These are phyloP conservation scores for Yamagishiella unicocca DNA, from an alignment of 139 green algal genomes.

Conservation along the genomic window DNA sequence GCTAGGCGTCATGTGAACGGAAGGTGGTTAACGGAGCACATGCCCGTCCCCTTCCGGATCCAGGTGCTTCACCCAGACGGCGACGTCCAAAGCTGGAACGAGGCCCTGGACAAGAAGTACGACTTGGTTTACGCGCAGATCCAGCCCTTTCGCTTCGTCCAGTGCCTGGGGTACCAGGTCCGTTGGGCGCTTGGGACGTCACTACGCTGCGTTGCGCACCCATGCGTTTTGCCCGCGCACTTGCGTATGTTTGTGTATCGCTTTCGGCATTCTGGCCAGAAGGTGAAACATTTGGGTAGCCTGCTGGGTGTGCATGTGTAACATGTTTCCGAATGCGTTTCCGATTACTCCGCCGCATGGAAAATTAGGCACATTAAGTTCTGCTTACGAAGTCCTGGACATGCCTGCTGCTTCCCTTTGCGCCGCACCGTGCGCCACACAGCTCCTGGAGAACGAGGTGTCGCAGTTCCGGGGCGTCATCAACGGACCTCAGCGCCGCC, in stretches of 20 bases:
- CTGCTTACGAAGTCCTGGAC: background rate
- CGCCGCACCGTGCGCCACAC: background rate
- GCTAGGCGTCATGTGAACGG: background rate
- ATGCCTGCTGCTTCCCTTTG: background rate
- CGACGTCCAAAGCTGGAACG: background rate
- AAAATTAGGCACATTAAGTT: background rate
- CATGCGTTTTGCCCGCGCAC: background rate
- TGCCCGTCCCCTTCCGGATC: background rate
- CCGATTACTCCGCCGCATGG: background rate
- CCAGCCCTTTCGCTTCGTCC: background rate
- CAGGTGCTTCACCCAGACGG: slow-evolving; percentile 37
- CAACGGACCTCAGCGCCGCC: background rate
- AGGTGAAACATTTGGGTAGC: too few relatives aligned
- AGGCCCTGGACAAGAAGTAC: slow-evolving; percentile 31
- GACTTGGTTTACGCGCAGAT: slow-evolving; percentile 19
- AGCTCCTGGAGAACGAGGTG: slow-evolving; percentile 21
- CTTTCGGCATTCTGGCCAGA: background rate
- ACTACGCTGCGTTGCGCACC: background rate
- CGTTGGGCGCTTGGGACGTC: background rate
- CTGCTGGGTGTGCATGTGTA: background rate
- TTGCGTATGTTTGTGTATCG: background rate
- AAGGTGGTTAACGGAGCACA: background rate
- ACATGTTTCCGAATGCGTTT: background rate
- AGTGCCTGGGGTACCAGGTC: slow-evolving; percentile 29
- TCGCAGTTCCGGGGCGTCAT: background rate